These are phyloP conservation scores for Apophysomyces sp. DNA, from an alignment of 371 early-diverging fungal genomes.

Conservation along the genomic window DNA sequence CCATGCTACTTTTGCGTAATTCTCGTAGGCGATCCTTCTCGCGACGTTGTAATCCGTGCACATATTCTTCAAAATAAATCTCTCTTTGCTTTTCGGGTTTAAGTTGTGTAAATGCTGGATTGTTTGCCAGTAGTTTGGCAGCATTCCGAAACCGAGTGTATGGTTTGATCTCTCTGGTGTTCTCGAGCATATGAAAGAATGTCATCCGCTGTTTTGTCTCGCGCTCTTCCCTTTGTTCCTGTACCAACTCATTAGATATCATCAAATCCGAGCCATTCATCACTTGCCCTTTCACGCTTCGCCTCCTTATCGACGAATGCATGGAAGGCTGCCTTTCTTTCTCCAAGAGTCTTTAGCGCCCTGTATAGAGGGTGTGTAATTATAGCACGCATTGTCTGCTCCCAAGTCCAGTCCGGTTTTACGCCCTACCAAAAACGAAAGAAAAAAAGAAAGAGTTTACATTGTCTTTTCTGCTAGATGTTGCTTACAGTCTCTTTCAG, in stretches of 20 bases:
- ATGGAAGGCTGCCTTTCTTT: conserved; percentile 82
- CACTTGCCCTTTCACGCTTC: conserved; percentile 48
- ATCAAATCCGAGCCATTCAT: background rate
- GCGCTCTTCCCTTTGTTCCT: conserved; percentile 43
- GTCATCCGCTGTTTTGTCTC: conserved; percentile 42
- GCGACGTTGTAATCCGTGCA: conserved; percentile 50
- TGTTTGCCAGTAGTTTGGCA: conserved; percentile 36
- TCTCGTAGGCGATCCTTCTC: conserved; percentile 69
- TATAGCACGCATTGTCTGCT: conserved; percentile 84
- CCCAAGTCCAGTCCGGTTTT: conserved; percentile 86
- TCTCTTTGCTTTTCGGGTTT: conserved; percentile 52
- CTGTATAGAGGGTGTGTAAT: conserved; percentile 83
- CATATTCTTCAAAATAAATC: conserved; percentile 64
- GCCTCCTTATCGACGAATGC: conserved; percentile 61
- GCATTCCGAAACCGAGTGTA: conserved; percentile 56
- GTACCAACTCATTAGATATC: background rate
- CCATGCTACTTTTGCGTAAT: conserved; percentile 64
- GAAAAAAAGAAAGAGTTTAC: background rate
- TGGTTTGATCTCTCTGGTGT: conserved; percentile 41
- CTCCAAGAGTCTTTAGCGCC: conserved; percentile 76
- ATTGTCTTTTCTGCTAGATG: background rate
- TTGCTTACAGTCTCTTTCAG: conserved; percentile 66
- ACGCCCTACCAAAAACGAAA: conserved; percentile 57
- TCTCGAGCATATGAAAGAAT: conserved; percentile 45
- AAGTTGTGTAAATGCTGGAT: conserved; percentile 51